Evolutionary conservation across 2,329 filamentous ascomycete species (phyloP).

Genomic region (Fusarium lyarnte): DNA sequence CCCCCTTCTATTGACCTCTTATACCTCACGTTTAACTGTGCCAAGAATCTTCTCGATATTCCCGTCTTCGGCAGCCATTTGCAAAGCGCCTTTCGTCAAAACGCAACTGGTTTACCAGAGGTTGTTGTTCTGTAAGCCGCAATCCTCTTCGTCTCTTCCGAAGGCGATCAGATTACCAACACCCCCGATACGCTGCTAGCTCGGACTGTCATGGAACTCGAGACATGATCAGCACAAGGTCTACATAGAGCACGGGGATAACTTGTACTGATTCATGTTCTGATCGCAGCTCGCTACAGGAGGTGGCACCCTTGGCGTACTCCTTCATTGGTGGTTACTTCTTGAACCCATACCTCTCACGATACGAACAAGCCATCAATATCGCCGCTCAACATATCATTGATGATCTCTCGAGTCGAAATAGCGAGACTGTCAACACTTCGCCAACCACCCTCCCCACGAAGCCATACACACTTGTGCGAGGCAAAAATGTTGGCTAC

Average conservation of each 20-base stretch:
- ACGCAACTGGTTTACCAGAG: slow-evolving; percentile 59
- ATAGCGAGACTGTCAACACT: slow-evolving; percentile 7
- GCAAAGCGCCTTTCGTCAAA: slow-evolving; percentile 65
- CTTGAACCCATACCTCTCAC: slow-evolving; percentile 77
- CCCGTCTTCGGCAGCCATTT: slow-evolving; percentile 77
- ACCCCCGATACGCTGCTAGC: slow-evolving; percentile 1
- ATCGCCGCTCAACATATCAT: slow-evolving; percentile 58
- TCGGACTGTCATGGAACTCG: slow-evolving; percentile 16
- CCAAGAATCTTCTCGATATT: slow-evolving; percentile 74
- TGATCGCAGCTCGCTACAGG: slow-evolving; percentile 77
- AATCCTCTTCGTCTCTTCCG: slow-evolving; percentile 21
- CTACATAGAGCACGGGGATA: slow-evolving; percentile 6
- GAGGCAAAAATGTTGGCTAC: slow-evolving; percentile 83
- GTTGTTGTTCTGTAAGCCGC: slow-evolving; percentile 66
- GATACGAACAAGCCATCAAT: slow-evolving; percentile 76
- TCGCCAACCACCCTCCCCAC: slow-evolving; percentile 34
- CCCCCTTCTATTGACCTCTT: slow-evolving; percentile 72
- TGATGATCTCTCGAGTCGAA: slow-evolving; percentile 11
- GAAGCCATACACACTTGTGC: slow-evolving; percentile 73
- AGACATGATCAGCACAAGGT: not conserved
- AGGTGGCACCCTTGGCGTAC: slow-evolving; percentile 85
- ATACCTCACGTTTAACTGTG: slow-evolving; percentile 91
- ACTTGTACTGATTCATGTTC: slow-evolving; percentile 37
- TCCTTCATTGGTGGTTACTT: slow-evolving; percentile 87
- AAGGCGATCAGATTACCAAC: slow-evolving; percentile 8